Evolutionary conservation across 1,139 yeast genomes (phyloP).

Genomic region (Entelexis sorbosivorans): DNA sequence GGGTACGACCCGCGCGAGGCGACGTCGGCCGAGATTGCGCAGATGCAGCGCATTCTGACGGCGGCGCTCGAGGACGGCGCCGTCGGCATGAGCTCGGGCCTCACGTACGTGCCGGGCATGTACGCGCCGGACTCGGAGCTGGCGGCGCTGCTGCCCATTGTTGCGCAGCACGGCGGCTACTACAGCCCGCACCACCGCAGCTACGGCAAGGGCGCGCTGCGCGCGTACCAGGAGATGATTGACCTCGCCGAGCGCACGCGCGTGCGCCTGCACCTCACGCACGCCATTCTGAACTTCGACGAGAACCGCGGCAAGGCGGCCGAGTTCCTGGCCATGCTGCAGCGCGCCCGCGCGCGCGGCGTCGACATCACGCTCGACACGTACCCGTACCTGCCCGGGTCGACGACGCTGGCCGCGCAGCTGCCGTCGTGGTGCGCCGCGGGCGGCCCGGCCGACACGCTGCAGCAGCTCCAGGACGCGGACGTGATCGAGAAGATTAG

Average conservation of each 20-base stretch:
- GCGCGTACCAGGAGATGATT: conserved; percentile 20
- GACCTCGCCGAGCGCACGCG: conserved; percentile 14
- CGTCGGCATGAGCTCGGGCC: conserved; percentile 20
- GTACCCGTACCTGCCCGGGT: conserved; percentile 19
- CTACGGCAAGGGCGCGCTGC: conserved; percentile 19
- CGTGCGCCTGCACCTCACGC: conserved; percentile 16
- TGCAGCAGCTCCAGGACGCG: conserved; percentile 1
- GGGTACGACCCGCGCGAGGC: conserved; percentile 20
- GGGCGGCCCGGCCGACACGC: conserved; percentile 12
- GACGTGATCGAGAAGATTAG: conserved; percentile 10
- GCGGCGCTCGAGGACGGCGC: conserved; percentile 18
- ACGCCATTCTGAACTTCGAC: conserved; percentile 17
- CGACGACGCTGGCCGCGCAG: conserved; percentile 19
- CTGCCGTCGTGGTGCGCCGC: conserved; percentile 19
- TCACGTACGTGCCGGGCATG: conserved; percentile 21
- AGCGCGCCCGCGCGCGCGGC: conserved; percentile 11
- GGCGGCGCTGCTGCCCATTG: conserved; percentile 16
- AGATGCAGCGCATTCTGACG: conserved; percentile 12
- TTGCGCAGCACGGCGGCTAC: conserved; percentile 13
- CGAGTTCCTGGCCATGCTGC: conserved; percentile 14
- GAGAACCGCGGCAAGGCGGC: conserved; percentile 16
- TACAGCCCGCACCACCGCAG: conserved; percentile 21
- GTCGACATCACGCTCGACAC: conserved; percentile 14
- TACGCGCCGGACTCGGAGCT: conserved; percentile 20
- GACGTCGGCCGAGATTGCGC: conserved; percentile 11